Evolutionary conservation across 148 eudicot genomes (phyloP).

Genomic region (Cornus controversa): DNA sequence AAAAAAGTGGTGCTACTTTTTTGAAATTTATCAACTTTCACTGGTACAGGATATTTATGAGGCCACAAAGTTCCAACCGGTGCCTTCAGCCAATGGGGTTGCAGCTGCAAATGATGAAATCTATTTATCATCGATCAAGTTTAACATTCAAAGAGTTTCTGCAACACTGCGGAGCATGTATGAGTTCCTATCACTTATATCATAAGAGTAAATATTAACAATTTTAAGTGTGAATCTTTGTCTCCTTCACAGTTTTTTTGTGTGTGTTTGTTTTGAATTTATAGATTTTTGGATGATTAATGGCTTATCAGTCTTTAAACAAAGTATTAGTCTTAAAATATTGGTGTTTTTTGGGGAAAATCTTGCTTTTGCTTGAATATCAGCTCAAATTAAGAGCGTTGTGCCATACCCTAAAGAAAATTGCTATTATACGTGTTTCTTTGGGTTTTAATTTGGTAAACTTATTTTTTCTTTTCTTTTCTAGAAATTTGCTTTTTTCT

Average conservation of each 20-base stretch:
- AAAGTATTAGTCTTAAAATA: no score
- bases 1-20: neutral
- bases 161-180: constrained; percentile 66
- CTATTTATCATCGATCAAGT: constrained; percentile 52
- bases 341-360: no score
- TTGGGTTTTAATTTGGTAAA: neutral
- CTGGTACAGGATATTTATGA: constrained; percentile 82
- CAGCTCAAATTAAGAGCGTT: no score
- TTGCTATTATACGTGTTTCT: neutral
- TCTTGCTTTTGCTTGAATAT: no score
- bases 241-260: no score
- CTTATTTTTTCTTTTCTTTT: neutral
- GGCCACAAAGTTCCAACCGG: constrained; percentile 88
- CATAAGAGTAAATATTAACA: neutral
- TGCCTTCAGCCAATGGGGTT: constrained; percentile 34
- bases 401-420: neutral
- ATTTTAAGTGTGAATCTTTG: neutral
- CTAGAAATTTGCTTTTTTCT: neutral
- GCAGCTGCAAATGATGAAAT: constrained; percentile 35
- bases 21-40: neutral
- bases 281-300: no score
- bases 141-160: constrained; percentile 48
- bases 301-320: no score
- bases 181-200: constrained; percentile 12
- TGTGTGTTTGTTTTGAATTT: no score